Percentiles rank a stretch among this genome's conserved stretches.
Conservation (phyloP, 805 yeast genomes). For the Metschnikowia peoriensis region DNA sequence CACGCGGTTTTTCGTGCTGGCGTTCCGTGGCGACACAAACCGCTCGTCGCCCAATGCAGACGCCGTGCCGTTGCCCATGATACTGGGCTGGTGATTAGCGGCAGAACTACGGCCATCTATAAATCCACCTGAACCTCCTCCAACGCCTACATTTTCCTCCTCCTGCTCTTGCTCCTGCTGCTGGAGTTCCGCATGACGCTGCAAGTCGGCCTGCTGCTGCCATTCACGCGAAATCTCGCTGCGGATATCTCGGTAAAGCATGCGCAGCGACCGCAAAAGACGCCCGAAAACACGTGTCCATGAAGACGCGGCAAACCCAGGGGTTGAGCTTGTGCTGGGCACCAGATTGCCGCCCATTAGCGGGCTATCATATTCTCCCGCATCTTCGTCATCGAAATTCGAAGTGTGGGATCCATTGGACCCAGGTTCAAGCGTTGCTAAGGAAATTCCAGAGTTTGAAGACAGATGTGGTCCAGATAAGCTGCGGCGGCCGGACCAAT, state of each 20-base stretch:
- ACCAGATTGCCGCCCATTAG: not conserved
- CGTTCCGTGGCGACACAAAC: slow-evolving; percentile 39
- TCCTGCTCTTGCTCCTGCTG: not conserved
- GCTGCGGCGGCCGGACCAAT: slow-evolving; percentile 29
- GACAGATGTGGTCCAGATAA: slow-evolving; percentile 17
- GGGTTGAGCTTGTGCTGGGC: not conserved
- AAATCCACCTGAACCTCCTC: too few relatives aligned
- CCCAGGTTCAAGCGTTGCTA: slow-evolving; percentile 22
- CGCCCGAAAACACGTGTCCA: not conserved
- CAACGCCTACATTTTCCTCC: not conserved
- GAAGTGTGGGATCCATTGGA: not conserved
- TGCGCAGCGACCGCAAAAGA: slow-evolving; percentile 7
- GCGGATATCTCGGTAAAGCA: slow-evolving; percentile 1
- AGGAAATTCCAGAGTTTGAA: slow-evolving; percentile 24
- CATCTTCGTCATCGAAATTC: too few relatives aligned
- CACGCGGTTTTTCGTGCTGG: slow-evolving; percentile 33
- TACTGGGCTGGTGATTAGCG: too few relatives aligned
- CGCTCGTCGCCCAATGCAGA: slow-evolving; percentile 28
- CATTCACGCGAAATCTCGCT: slow-evolving; percentile 6
- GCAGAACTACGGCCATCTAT: too few relatives aligned
- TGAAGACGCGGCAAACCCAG: not conserved
- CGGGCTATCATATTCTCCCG: not conserved
- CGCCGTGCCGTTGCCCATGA: too few relatives aligned
- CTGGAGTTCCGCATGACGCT: slow-evolving; percentile 3
- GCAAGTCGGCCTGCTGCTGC: slow-evolving; percentile 6